Percentiles rank a stretch among this genome's conserved stretches.
phyloP scores from a whole-genome alignment of 352 stramenopile genomes.

The Pythium utonaiense region DNA sequence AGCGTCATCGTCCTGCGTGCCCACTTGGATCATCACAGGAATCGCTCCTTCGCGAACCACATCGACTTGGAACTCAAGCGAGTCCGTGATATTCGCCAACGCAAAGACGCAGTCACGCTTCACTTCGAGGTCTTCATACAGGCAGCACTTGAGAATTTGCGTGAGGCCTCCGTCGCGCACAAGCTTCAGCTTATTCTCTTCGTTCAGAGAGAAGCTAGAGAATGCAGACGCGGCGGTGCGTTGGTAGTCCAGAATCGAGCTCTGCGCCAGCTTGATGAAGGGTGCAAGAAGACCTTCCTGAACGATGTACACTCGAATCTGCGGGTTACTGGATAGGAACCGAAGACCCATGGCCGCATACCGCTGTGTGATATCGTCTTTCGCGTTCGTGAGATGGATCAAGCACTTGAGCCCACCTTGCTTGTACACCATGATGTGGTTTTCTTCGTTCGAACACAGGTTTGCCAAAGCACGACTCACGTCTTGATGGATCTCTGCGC shows the following conservation, averaged over 20 bases:
- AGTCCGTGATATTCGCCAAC: constrained; percentile 92
- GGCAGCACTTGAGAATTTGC: constrained; percentile 89
- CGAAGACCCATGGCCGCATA: constrained; percentile 94
- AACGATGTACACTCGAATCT: constrained; percentile 92
- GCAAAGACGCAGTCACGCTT: constrained; percentile 91
- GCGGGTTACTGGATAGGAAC: constrained; percentile 92
- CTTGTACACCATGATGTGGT: constrained; percentile 90
- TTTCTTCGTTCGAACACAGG: constrained; percentile 93
- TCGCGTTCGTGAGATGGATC: constrained; percentile 83
- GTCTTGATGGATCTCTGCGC: constrained; percentile 94
- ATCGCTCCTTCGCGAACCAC: constrained; percentile 88
- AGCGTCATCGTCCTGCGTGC: constrained; percentile 83
- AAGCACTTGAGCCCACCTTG: constrained; percentile 91
- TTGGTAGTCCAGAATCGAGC: constrained; percentile 87
- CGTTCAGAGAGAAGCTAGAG: constrained; percentile 88
- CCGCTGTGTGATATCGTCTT: constrained; percentile 90
- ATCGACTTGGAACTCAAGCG: constrained; percentile 87
- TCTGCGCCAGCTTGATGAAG: constrained; percentile 92
- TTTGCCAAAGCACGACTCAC: constrained; percentile 91
- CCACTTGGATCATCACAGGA: constrained; percentile 68
- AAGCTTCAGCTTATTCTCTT: constrained; percentile 94
- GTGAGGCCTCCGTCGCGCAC: constrained; percentile 88
- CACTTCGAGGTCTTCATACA: constrained; percentile 90
- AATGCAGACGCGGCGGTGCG: constrained; percentile 92
- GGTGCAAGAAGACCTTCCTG: constrained; percentile 87